Percentiles rank a stretch among this genome's conserved stretches.
phyloP scores from a whole-genome alignment of 2,329 filamentous ascomycete genomes.

The Aaosphaeria arxii region DNA sequence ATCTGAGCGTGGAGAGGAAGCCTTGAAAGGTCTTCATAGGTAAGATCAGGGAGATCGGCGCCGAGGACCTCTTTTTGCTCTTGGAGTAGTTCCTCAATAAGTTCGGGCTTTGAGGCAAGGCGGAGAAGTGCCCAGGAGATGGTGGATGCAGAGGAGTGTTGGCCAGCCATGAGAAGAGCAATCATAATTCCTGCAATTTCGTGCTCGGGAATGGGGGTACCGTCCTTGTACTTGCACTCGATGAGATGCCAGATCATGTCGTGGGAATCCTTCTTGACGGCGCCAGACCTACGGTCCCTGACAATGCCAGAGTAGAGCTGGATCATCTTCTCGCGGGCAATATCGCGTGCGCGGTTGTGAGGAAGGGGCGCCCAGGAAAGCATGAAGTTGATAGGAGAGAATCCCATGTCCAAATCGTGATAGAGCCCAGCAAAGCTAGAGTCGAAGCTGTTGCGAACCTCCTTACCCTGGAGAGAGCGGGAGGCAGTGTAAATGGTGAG shows the following conservation, averaged over 20 bases:
- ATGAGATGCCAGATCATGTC: conserved; percentile 93
- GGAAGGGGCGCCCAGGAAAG: conserved; percentile 84
- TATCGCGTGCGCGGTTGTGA: conserved; percentile 80
- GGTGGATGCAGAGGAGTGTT: conserved; percentile 84
- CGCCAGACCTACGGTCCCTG: conserved; percentile 61
- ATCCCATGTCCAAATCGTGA: conserved; percentile 87
- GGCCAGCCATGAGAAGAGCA: conserved; percentile 85
- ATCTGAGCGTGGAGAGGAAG: conserved; percentile 80
- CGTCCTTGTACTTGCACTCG: conserved; percentile 82
- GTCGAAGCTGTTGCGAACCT: conserved; percentile 78
- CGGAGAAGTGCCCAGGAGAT: conserved; percentile 82
- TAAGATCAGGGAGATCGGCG: conserved; percentile 68
- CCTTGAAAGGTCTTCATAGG: conserved; percentile 73
- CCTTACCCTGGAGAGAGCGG: conserved; percentile 78
- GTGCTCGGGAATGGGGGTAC: conserved; percentile 71
- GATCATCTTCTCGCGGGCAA: conserved; percentile 76
- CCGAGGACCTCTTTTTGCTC: conserved; percentile 78
- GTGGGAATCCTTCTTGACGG: conserved; percentile 47
- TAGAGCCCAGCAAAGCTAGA: conserved; percentile 77
- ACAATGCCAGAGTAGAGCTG: conserved; percentile 82
- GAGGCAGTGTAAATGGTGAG: conserved; percentile 90
- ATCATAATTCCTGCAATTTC: conserved; percentile 95
- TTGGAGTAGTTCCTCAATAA: conserved; percentile 76
- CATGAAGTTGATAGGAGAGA: conserved; percentile 86
- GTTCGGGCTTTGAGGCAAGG: conserved; percentile 71